These are phyloP conservation scores for Lasiodiplodia gonubiensis DNA, from an alignment of 2,329 filamentous ascomycete species.

Conservation along the genomic window DNA sequence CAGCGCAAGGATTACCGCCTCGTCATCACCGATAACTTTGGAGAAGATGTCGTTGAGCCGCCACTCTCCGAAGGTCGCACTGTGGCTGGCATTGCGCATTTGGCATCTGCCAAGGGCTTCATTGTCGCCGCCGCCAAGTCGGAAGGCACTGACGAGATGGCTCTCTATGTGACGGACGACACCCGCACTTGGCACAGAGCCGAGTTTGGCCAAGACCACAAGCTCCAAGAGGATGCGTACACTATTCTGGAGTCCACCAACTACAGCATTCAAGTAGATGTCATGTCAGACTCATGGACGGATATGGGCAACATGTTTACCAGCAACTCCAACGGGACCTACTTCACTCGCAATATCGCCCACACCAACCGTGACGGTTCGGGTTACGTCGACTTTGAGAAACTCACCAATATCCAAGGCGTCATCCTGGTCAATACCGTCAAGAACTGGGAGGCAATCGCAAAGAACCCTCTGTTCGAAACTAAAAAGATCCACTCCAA, in stretches of 20 bases:
- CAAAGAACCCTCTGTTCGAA: constrained; percentile 53
- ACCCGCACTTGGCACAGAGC: constrained; percentile 87
- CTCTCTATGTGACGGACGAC: constrained; percentile 86
- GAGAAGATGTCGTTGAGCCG: constrained; percentile 66
- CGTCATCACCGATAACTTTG: constrained; percentile 79
- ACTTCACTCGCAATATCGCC: constrained; percentile 89
- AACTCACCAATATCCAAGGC: constrained; percentile 87
- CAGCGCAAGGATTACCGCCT: constrained; percentile 77
- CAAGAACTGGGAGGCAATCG: constrained; percentile 80
- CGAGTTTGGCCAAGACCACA: constrained; percentile 79
- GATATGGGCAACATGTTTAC: constrained; percentile 90
- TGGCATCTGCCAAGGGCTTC: constrained; percentile 85
- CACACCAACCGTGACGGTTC: constrained; percentile 83
- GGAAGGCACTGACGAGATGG: constrained; percentile 83
- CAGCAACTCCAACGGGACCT: constrained; percentile 96
- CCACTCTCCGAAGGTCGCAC: constrained; percentile 75
- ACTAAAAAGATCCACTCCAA: constrained; percentile 75
- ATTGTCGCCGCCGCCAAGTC: constrained; percentile 83
- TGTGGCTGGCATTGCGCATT: constrained; percentile 78
- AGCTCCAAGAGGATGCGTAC: constrained; percentile 83
- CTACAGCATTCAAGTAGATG: constrained; percentile 96
- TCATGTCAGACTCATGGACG: constrained; percentile 71
- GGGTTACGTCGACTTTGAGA: constrained; percentile 92
- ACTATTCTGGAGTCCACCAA: constrained; percentile 95
- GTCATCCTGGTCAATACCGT: constrained; percentile 90